Base-by-base conservation (phyloP, 2,329 filamentous ascomycete genomes). In the Aureobasidium lini region DNA sequence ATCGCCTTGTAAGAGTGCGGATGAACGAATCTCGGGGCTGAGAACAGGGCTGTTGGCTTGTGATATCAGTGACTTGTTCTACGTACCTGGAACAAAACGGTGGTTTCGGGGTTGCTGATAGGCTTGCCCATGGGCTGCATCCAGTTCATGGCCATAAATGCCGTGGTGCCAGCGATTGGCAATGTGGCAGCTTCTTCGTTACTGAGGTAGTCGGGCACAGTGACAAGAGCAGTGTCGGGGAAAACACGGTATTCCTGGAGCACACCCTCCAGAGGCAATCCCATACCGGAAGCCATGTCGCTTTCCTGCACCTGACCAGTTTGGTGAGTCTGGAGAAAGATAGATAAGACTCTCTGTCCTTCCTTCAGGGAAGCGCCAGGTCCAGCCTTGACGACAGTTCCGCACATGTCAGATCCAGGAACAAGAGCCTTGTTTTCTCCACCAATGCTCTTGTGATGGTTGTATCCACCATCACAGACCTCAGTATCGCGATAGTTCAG, bases 331-430 rank as follows among this genome's bases (percentile, higher is more conserved):
- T 76, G 75, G 32, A 80, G 80, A 71, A 88, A 89, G 54, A 82
- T 87, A 18, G 65, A 66, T 23, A 62, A 52, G 4, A 66, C 66
- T 34, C 65, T 60, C 15, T 69, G 64, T 9, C 67, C 67, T 7
- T 61, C 32, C 18, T 60, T 54, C 28, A 66, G 53, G 8, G 54
- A 4, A 16, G 62, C 36, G 65, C 66, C 63, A 68, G 58, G 23
- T 9, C 63, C 61, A n/a, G 70, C 71, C 13, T 77, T 70, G 2
- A 81, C 73, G 47, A 89, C 75, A 8, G 77, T 77, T 46, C 86
- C 87, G 71, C 84, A 87, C 78, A 87, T 87, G 71, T 90, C 87
- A 23, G 84, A 87, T 70, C 83, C 86, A 1, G 85, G 85, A 1
- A 89, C 82, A 11, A 88, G 66, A 59, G 76, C 61, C 57, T 71